Evolutionary conservation across 2,329 filamentous ascomycete genomes (phyloP).

Genomic region (Colletotrichum spinosum): DNA sequence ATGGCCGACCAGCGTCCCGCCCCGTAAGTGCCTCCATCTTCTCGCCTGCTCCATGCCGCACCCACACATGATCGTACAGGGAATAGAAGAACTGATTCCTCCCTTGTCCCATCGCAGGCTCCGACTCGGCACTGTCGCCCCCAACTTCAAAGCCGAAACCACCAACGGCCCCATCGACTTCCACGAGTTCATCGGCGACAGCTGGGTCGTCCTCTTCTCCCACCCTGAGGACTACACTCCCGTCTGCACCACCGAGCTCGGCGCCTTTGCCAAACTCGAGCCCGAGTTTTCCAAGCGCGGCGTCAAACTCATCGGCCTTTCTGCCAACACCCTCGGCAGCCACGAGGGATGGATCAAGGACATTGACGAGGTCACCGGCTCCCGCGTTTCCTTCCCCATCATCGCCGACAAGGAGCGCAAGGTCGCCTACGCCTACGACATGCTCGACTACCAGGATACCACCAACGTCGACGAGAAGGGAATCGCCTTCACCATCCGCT

Average conservation of each 20-base stretch:
- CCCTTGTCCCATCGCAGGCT: slow-evolving; percentile 55
- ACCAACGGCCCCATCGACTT: slow-evolving; percentile 84
- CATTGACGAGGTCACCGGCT: slow-evolving; percentile 81
- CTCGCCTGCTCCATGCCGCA: neutral
- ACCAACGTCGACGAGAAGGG: slow-evolving; percentile 85
- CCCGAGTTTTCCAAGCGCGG: slow-evolving; percentile 87
- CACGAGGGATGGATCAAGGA: slow-evolving; percentile 94
- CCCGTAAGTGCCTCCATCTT: slow-evolving; percentile 35
- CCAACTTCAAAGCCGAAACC: slow-evolving; percentile 87
- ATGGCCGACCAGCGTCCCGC: slow-evolving; percentile 39
- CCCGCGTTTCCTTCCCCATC: slow-evolving; percentile 80
- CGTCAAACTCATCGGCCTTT: slow-evolving; percentile 92
- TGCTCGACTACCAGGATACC: slow-evolving; percentile 85
- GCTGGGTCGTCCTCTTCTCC: slow-evolving; percentile 86
- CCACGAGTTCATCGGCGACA: slow-evolving; percentile 83
- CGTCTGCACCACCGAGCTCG: slow-evolving; percentile 95
- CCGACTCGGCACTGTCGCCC: slow-evolving; percentile 75
- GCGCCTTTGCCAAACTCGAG: slow-evolving; percentile 90
- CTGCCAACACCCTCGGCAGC: slow-evolving; percentile 85
- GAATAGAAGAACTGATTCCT: slow-evolving; percentile 4
- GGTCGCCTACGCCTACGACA: slow-evolving; percentile 82
- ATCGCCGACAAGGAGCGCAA: slow-evolving; percentile 84
- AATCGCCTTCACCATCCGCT: slow-evolving; percentile 93
- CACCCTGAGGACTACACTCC: slow-evolving; percentile 93
- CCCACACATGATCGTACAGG: neutral